Evolutionary conservation across 108 stramenopile species (phyloP).

Genomic region (Mayamaea pseudoterrestris): DNA sequence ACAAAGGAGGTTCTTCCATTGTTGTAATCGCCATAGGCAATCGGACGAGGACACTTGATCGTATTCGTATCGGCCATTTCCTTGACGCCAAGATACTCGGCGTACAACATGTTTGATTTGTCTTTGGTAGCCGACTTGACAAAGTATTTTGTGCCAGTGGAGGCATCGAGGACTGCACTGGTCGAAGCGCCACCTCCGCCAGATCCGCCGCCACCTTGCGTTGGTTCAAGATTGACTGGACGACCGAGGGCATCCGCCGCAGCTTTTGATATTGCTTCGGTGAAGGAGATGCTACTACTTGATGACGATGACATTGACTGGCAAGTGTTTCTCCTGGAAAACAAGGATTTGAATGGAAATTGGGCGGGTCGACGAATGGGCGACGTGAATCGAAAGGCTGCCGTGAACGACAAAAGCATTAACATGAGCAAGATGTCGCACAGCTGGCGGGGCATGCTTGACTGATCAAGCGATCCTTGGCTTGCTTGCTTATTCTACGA

Average conservation of each 20-base stretch:
- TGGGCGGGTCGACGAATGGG: too few species aligned
- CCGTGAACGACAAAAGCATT: too few species aligned
- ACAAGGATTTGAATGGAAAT: too few species aligned
- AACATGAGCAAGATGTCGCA: too few species aligned
- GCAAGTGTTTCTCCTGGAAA: too few species aligned
- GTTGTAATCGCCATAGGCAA: conserved; percentile 38
- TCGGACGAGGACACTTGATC: conserved; percentile 55
- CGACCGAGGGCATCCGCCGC: conserved; percentile 27
- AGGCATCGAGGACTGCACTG: conserved; percentile 22
- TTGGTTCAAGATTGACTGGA: conserved; percentile 14
- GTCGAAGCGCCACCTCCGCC: conserved; percentile 50
- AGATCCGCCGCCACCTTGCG: conserved; percentile 27
- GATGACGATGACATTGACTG: too few species aligned
- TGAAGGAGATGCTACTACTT: too few species aligned
- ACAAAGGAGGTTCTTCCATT: conserved; percentile 26
- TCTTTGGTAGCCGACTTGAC: conserved; percentile 34
- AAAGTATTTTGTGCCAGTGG: conserved; percentile 38
- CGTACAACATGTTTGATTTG: conserved; percentile 48
- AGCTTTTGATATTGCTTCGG: conserved; percentile 36
- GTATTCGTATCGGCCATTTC: conserved; percentile 53
- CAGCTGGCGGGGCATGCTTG: too few species aligned
- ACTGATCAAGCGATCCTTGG: too few species aligned
- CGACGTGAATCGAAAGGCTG: too few species aligned
- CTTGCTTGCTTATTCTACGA: too few species aligned
- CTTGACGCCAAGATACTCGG: conserved; percentile 68